A percentile compares a stretch with the other conserved stretches of the same genome.
phyloP scores from a whole-genome alignment of 768 basidiomycete genomes.

The Tulasnella sp. region DNA sequence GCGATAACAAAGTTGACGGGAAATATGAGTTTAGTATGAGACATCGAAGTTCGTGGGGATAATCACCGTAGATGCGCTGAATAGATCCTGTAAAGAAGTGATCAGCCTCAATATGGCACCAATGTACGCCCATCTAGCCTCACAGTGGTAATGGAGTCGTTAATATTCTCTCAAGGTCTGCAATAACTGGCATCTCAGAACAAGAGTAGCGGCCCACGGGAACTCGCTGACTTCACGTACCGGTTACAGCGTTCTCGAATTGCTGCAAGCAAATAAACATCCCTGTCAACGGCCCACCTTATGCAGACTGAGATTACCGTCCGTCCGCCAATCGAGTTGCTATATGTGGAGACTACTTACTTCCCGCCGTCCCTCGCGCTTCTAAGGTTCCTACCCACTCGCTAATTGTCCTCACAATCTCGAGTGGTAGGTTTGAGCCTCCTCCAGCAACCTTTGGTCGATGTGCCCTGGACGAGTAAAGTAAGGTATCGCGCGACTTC shows the following conservation, averaged over 20 bases:
- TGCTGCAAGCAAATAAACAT: background rate
- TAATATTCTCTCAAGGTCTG: slow-evolving; percentile 46
- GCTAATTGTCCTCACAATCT: background rate
- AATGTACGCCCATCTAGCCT: slow-evolving; percentile 23
- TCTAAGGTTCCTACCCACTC: slow-evolving; percentile 1
- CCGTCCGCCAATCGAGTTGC: too few relatives aligned
- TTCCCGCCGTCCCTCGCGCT: background rate
- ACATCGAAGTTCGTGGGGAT: slow-evolving; percentile 20
- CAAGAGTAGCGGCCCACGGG: too few relatives aligned
- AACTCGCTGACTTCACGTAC: background rate
- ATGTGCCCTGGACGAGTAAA: background rate
- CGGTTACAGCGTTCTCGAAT: background rate
- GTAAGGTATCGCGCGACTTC: background rate
- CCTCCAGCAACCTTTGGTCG: slow-evolving; percentile 1
- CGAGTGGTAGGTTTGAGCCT: background rate
- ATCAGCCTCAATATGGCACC: background rate
- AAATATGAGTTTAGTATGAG: background rate
- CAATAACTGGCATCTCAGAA: background rate
- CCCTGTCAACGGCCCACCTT: background rate
- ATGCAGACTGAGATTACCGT: background rate
- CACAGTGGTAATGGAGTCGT: slow-evolving; percentile 56
- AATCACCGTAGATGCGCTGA: slow-evolving; percentile 46
- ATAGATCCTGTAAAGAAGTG: slow-evolving; percentile 38
- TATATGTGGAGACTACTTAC: background rate
- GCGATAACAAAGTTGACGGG: slow-evolving; percentile 17